Evolutionary conservation across 179 eudicot species (phyloP), one percentile per base, ranked within the genome.

Genomic region (Beta corolliflora): DNA sequence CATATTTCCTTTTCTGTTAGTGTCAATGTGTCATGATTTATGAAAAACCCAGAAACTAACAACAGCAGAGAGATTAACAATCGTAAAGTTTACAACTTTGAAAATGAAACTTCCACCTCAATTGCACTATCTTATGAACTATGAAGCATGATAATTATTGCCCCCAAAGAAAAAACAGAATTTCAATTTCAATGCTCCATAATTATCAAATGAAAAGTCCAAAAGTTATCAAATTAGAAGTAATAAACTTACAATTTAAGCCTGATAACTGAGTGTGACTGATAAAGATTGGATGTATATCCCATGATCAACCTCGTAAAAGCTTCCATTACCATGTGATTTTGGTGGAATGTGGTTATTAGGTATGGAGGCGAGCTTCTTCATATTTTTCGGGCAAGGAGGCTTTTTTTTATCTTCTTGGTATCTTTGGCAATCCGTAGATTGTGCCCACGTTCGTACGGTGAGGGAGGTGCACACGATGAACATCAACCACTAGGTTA

Each of bases 61-160:
- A 29, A 31, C 45, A 65, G 10, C 16, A 65, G 23, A 60, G 9
- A 44, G 21, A 16, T 1, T 41, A 48, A 8, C 25, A 80, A 41
- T 63, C 31, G 78, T 80, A 73, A 63, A 13, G 21, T 65, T 53
- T 21, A 81, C 79, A 56, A 74, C 83, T 81, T 74, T 10, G 10
- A 81, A 52, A 14, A n/a, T 80, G 66, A 64, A 65, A 50, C 19
- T 75, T 75, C 65, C 48, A 75, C 48, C 61, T 55, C 9, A 58
- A 53, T 65, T 52, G 10, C 44, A 25, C 41, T 21, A 73, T 73
- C 21, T 23, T 53, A 16, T 45, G 23, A 72, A 50, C 10, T 29
- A 72, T 5, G n/a, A 53, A 18, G 9, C 1, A 15, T 0, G 48
- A 69, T 36, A 36, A 36, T 36, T 36, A 36, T 0, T 36, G 2